Evolutionary conservation across 495 filamentous ascomycete genomes (phyloP), one percentile per base, ranked within the genome.

Genomic region (Filosporella fistucella): DNA sequence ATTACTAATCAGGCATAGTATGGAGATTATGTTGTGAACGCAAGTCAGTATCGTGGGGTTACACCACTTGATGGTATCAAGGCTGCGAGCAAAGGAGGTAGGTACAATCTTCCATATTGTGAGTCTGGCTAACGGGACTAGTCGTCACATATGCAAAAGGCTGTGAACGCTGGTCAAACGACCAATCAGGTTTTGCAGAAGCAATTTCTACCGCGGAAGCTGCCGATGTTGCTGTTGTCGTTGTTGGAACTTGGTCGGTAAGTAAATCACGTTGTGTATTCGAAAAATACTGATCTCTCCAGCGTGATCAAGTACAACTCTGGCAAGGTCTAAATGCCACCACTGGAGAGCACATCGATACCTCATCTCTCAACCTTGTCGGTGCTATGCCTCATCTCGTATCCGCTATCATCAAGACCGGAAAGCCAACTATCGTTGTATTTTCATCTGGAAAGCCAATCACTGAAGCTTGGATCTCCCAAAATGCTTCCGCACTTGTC

Each of bases 341-440:
- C 10, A 86, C 82, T 3, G 84, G 84, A 45, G 84, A 89, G 58
- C 81, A 86, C 55, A 77, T 87, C 28, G 83, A 88, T 47, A 69
- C 78, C 3, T 59, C 76, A 38, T 67, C 60, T 42, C 72, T 88
- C 6, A 69, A 78, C 36, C 77, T 87, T 18, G 82, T 86, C 4
- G 82, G 83, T n/a, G 81, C 85, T 16, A 82, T 84, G 70, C 73
- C 72, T 22, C 75, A 76, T 16, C 74, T 86, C 2, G 75, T 85
- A 34, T 65, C 72, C 40, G 81, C 81, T 20, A 76, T 88, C 47
- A 71, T 77, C 40, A 72, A 73, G 34, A 85, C 80, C 4, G 77
- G 77, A 35, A 81, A 77, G 26, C 84, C 84, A 2, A 87, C 84
- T 2, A 54, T 88, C 34, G 80, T 87, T 5, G 80, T 86, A 30